phyloP scores from a whole-genome alignment of 345 rosid species.

The Stellera chamaejasme region DNA sequence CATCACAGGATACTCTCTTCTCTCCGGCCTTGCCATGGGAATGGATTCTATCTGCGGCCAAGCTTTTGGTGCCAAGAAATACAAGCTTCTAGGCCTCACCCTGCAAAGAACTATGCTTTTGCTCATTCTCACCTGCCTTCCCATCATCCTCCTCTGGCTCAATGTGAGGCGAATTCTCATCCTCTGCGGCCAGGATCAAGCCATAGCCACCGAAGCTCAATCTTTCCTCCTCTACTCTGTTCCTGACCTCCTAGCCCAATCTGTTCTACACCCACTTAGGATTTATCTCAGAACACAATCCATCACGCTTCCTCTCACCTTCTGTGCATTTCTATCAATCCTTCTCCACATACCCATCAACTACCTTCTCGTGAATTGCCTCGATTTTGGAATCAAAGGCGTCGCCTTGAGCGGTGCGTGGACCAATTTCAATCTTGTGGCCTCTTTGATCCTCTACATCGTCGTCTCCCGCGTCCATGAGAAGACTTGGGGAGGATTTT shows the following conservation, averaged over 20 bases:
- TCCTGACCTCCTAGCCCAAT: slow-evolving; percentile 78
- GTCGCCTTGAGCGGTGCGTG: slow-evolving; percentile 65
- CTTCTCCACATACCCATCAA: slow-evolving; percentile 62
- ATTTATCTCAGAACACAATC: slow-evolving; percentile 74
- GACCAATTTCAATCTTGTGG: slow-evolving; percentile 65
- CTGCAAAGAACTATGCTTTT: slow-evolving; percentile 58
- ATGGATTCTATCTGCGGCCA: slow-evolving; percentile 93
- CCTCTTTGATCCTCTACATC: slow-evolving; percentile 42
- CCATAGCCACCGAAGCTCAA: slow-evolving; percentile 56
- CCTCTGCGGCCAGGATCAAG: slow-evolving; percentile 51
- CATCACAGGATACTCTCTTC: slow-evolving; percentile 82
- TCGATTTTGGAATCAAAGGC: slow-evolving; percentile 59
- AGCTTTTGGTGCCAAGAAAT: slow-evolving; percentile 70
- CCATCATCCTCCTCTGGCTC: slow-evolving; percentile 65
- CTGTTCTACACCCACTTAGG: slow-evolving; percentile 76
- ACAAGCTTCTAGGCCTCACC: slow-evolving; percentile 45
- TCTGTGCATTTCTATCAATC: slow-evolving; percentile 52
- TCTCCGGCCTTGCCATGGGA: slow-evolving; percentile 85
- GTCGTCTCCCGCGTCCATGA: slow-evolving; percentile 40
- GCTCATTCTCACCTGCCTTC: slow-evolving; percentile 51
- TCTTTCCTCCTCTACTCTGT: slow-evolving; percentile 54
- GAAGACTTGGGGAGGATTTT: slow-evolving; percentile 50
- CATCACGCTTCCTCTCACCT: slow-evolving; percentile 64
- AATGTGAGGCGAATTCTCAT: slow-evolving; percentile 55
- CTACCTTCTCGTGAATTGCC: slow-evolving; percentile 37